Percentiles rank a stretch among this genome's conserved stretches.
These are phyloP conservation scores for Dactylellina parvicollis DNA, from an alignment of 2,329 filamentous ascomycete genomes.

Conservation along the genomic window DNA sequence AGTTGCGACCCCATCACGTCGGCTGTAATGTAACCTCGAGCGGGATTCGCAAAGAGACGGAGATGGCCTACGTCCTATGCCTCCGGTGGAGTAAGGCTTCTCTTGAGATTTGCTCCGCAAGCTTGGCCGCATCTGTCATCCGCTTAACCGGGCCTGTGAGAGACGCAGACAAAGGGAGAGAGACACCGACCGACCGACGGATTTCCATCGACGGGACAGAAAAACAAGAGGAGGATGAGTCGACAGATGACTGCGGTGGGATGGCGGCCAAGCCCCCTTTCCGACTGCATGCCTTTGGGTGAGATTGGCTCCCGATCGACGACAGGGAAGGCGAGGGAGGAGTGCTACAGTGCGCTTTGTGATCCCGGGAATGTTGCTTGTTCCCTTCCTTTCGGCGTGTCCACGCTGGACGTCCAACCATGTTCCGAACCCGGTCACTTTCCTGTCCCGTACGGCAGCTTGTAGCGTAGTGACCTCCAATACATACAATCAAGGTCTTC, in stretches of 20 bases:
- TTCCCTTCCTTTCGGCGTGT: not conserved
- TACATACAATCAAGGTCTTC: too few relatives aligned
- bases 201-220: too few relatives aligned
- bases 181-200: too few relatives aligned
- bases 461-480: too few relatives aligned
- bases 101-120: not conserved
- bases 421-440: not conserved
- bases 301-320: not conserved
- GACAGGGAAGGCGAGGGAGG: not conserved
- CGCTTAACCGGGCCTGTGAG: not conserved
- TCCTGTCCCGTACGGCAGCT: too few relatives aligned
- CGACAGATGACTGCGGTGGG: not conserved
- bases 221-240: too few relatives aligned
- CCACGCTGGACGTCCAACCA: not conserved
- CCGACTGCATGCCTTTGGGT: not conserved
- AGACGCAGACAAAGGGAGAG: too few relatives aligned
- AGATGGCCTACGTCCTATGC: not conserved
- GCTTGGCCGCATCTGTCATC: constrained; percentile 2
- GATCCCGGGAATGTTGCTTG: not conserved
- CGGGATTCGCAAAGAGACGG: constrained; percentile 9
- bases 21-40: constrained; percentile 20
- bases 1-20: not conserved
- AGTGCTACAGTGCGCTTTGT: not conserved
- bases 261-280: not conserved
- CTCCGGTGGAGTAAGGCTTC: not conserved